Base-by-base conservation (phyloP, 1,284 basidiomycete genomes). In the Naganishia cerealis region DNA sequence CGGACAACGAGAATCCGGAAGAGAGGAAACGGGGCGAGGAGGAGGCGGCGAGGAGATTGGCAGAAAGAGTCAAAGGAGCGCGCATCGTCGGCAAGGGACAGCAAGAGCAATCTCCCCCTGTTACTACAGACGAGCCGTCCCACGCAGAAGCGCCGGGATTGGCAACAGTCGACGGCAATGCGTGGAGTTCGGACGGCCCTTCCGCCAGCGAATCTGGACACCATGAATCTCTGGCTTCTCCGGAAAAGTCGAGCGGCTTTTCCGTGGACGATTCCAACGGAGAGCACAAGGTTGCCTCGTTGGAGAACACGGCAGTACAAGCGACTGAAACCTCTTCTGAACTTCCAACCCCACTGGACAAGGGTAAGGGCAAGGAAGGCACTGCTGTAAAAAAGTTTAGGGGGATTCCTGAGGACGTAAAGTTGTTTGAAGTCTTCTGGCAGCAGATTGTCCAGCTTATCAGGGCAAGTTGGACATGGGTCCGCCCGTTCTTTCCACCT, bases 401-500 rank as follows among this genome's bases (percentile, higher is more conserved):
- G 76, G 94, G 94, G 36, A 88, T 97, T 57, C 94, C 94, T 7
- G 90, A 93, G 78, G 86, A 95, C 73, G 93, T 94, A 40, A 90
- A 88, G 75, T 80, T 97, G 65, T 97, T 97, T 72, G 94, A 97
- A 78, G 92, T 97, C 13, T 97, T 97, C 80, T 97, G 94, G 94
- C 88, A 91, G 72, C 94, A 97, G 79, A 91, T 97, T n/a, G 93
- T 96, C 9, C 90, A 94, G 77, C 86, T 97, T 42, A 94, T 97
- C 83, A 94, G 94, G 86, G 92, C 91, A 65, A 57, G 78, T 71
- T 67, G 26, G 81, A 38, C 26, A 24, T 13, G 8, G 10, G 18
- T 15, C 33, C 55, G 13, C 18, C 21, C 8, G 15, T 33, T 33
- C 29, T 33, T 33, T 39, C 38, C 26, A 57, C 48, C 36, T 33